Evolutionary conservation across 2,329 filamentous ascomycete species (phyloP), one percentile per base, ranked within the genome.

Genomic region (Exophiala spinifera): DNA sequence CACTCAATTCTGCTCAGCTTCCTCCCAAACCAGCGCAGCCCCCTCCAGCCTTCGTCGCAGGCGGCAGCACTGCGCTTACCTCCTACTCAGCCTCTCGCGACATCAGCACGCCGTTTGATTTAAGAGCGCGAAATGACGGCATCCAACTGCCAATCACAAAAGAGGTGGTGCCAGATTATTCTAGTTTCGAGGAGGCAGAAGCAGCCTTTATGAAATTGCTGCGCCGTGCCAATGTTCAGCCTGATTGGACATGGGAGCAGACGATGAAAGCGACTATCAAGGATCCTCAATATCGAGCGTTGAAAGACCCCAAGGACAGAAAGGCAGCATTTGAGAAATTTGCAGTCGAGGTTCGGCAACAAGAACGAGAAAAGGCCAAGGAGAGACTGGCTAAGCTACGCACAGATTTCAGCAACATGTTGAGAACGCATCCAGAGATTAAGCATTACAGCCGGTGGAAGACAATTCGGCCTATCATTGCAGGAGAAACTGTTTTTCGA

Each of bases 361-460:
- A 96, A 75, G 94, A 99, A 75, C 94, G 95, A 76, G 90, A 95
- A 71, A 88, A 88, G 64, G 91, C 91, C 68, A 92, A 95, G 73
- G 92, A 97, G 74, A 87, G 94, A 69, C 80, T 95, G 71, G 81
- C 89, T 65, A 97, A 96, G 76, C 80, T 97, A 67, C 89, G 91
- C 66, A 81, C 88, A 71, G 94, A 97, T 77, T 99, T 99, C 72
- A 87, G 88, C 63, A 91, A 86, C 51, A 99, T 99, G 94, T 81
- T 99, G 63, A 90, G 87, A 73, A 91, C 91, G 62, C 92, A 99
- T 71, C 91, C 91, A 57, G 94, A 99, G 72, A 97, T 99, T 72
- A 94, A 91, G 72, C 85, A 96, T 70, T 96, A 95, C 72, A 96
- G 92, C 39, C 87, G 91, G 58, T 99, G 94, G 94, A 95, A 91